Evolutionary conservation across 2,329 filamentous ascomycete genomes (phyloP).

Genomic region (Moelleriella libera): DNA sequence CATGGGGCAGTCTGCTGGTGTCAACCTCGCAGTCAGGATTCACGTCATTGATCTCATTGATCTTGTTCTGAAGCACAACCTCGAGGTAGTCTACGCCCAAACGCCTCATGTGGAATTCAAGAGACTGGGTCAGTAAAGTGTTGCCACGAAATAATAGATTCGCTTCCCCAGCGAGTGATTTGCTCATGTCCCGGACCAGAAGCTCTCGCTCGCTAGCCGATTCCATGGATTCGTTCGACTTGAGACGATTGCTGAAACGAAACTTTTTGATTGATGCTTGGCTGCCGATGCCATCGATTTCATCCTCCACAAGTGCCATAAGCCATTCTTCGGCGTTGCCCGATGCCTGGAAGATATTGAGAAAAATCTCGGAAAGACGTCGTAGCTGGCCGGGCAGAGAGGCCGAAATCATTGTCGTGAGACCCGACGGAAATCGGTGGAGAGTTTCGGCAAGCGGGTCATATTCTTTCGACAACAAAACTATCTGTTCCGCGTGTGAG

Average conservation of each 20-base stretch:
- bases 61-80: constrained; percentile 71
- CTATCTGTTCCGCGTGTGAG: constrained; percentile 76
- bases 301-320: constrained; percentile 84
- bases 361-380: constrained; percentile 67
- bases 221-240: constrained; percentile 55
- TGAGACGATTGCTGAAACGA: constrained; percentile 57
- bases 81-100: constrained; percentile 87
- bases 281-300: constrained; percentile 85
- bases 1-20: constrained; percentile 53
- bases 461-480: constrained; percentile 78
- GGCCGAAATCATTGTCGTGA: constrained; percentile 75
- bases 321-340: constrained; percentile 79
- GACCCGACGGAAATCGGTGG: constrained; percentile 67
- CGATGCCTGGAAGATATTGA: constrained; percentile 93
- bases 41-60: constrained; percentile 77
- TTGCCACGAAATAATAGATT: constrained; percentile 94
- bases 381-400: constrained; percentile 66
- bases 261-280: constrained; percentile 62
- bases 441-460: constrained; percentile 67
- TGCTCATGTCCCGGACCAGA: constrained; percentile 63
- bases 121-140: constrained; percentile 78
- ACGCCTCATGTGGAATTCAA: constrained; percentile 92
- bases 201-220: constrained; percentile 52
- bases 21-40: constrained; percentile 94
- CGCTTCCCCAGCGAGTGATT: constrained; percentile 70